Evolutionary conservation across 1,284 basidiomycete genomes (phyloP), one percentile per base, ranked within the genome.

Genomic region (Anthracocystis setariae): DNA sequence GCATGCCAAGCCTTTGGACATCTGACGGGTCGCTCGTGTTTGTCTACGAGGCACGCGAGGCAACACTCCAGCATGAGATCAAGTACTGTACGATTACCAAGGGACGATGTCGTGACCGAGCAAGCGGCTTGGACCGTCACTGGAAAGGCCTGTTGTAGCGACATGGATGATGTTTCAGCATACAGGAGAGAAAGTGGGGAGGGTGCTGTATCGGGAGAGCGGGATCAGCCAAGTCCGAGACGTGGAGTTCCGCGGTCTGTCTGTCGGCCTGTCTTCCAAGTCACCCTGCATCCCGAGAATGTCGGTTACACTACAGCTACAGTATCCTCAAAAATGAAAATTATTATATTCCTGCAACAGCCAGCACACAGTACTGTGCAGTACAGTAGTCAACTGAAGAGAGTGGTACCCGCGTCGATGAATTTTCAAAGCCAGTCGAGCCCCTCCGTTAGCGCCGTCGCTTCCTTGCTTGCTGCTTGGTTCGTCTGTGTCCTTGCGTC

Each of bases 191-290:
- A n/a, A 46, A 33, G 21, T 9, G 43, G 44, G 29, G 18, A 32
- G 20, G 17, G 8, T 18, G 12, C 29, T 7, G 29, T 29, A 29
- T 29, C 29, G 5, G 15, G 37, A 15, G 15, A 38, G 20, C n/a
- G 39, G 39, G 8, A 10, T 21, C 39, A 21, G 39, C 9, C 18
- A 42, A 42, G 8, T 21, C 18, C n/a, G 39, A 42, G 39, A 21
- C 24, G 39, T 17, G 35, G 21, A 15, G 24, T 32, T 25, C n/a
- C 3, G 47, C 29, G 17, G 32, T 25, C n/a, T 33, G 38, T 44
- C 52, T 55, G 46, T 35, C 29, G 17, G 32, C 18, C n/a, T 33
- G 38, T 44, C 52, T 55, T 55, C 44, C 52, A 55, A 33, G 43
- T 46, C 52, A 55, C 20, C 52, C n/a, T 47, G 44, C 44, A 47